Percentiles rank a stretch among this genome's conserved stretches.
These are phyloP conservation scores for Pochonia chlamydosporia DNA, from an alignment of 2,329 filamentous ascomycete species.

Conservation along the genomic window DNA sequence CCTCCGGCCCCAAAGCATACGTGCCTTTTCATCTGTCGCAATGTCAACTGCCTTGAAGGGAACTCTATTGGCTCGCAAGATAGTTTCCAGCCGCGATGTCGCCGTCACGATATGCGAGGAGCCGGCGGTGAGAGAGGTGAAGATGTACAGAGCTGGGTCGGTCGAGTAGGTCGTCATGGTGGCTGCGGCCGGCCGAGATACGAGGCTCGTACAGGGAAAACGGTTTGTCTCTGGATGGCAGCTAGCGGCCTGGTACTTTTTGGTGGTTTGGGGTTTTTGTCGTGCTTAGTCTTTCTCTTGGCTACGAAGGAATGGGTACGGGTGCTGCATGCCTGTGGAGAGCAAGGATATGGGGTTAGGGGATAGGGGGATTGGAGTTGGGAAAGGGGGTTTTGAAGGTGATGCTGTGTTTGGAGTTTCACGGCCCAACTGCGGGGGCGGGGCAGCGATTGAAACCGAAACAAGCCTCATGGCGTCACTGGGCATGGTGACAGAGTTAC, in stretches of 20 bases:
- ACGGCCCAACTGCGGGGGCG: constrained; percentile 12
- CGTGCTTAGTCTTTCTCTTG: background rate
- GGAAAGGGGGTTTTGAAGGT: background rate
- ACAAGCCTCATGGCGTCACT: constrained; percentile 2
- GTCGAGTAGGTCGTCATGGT: constrained; percentile 42
- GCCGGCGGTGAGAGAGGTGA: constrained; percentile 91
- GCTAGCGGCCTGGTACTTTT: background rate
- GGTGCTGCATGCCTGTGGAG: background rate
- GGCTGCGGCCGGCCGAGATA: background rate
- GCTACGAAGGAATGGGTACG: background rate
- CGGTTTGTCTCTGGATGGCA: background rate
- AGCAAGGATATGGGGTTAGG: background rate
- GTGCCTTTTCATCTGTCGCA: constrained; percentile 81
- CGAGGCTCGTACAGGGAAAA: background rate
- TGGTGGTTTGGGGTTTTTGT: background rate
- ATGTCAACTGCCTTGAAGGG: constrained; percentile 91
- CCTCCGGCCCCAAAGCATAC: constrained; percentile 81
- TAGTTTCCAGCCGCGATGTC: constrained; percentile 91
- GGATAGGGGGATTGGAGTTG: no score
- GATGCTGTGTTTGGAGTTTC: background rate
- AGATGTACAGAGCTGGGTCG: constrained; percentile 80
- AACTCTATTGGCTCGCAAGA: constrained; percentile 89
- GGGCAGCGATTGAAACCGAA: constrained; percentile 2
- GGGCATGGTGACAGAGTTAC: background rate
- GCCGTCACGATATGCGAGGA: constrained; percentile 95